phyloP scores from a whole-genome alignment of 176 grass and related monocot species.

The Lolium multiflorum region DNA sequence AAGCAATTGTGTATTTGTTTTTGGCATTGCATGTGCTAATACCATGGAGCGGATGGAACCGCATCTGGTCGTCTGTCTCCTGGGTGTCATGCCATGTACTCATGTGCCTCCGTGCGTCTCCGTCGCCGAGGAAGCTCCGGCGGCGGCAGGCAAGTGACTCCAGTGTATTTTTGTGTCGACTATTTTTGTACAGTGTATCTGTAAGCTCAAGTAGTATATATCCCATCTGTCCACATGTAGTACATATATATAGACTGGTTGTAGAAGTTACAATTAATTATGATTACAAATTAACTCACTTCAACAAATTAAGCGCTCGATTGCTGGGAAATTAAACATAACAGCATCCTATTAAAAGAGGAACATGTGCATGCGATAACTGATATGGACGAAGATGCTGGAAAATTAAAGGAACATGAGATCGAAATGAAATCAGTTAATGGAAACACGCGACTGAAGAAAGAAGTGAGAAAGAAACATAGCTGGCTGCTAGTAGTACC shows the following conservation, averaged over 20 bases:
- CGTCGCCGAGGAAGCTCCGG: neutral
- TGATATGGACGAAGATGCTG: slow-evolving; percentile 11
- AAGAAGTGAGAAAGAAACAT: neutral
- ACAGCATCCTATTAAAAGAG: neutral
- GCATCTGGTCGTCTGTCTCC: neutral
- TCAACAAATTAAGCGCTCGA: neutral
- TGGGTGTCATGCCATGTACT: too few species aligned
- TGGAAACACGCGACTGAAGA: neutral
- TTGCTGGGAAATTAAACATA: neutral
- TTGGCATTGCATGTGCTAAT: neutral
- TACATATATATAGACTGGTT: neutral
- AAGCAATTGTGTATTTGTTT: neutral
- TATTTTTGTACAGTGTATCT: neutral
- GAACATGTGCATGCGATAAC: neutral
- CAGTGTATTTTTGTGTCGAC: too few species aligned
- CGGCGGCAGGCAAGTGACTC: too few species aligned
- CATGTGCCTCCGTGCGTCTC: too few species aligned
- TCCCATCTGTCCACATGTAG: neutral
- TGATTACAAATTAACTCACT: neutral
- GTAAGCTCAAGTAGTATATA: neutral
- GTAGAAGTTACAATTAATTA: neutral
- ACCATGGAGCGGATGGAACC: neutral
- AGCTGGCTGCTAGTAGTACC: neutral
- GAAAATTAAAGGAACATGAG: neutral
- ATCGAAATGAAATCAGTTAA: slow-evolving; percentile 4